Evolutionary conservation across 2,329 filamentous ascomycete genomes (phyloP), one percentile per base, ranked within the genome.

Genomic region (Elsinoe fawcettii): DNA sequence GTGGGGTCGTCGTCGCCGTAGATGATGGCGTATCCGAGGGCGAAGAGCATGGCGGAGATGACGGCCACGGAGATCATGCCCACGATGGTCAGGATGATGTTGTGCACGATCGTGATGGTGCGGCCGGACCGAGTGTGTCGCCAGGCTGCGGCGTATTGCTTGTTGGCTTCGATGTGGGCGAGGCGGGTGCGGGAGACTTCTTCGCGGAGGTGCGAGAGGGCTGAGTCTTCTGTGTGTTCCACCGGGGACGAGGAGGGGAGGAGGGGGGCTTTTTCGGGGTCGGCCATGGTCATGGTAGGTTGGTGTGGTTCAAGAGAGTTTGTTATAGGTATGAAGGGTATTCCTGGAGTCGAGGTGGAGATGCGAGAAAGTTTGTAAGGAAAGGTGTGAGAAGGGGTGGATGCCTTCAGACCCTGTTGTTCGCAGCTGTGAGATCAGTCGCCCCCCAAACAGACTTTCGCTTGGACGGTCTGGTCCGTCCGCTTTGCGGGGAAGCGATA

Each of bases 221-320:
- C 55, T 16, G 53, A 27, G 14, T 61, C 56, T 4, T 51, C 41
- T 23, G 83, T 85, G 77, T 72, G 51, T 2, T 39, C 20, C 9
- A 18, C 27, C 14, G 25, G 18, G 8, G 14, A 36, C 18, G 16
- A 37, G 23, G 36, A 55, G 12, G 54, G 54, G 5, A 56, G 43
- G 23, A 56, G 43, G 3, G 54, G 54, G 12, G 54, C 23, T 37
- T 56, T 56, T 37, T 56, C 54, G 39, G 39, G 12, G 16, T 46
- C 43, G 18, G 53, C 22, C 37, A 44, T 55, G 30, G 16, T 39
- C 22, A 32, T 34, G 16, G 8, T 23, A 25, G 20, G 9, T 25
- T 30, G 44, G 12, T 49, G 4, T 30, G 44, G 44, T 12, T 25
- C 27, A 23, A 25, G 9, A 6, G 34, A 37, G 14, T 37, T 37